Evolutionary conservation across 257 asterid species (phyloP).

Genomic region (Echium plantagineum): DNA sequence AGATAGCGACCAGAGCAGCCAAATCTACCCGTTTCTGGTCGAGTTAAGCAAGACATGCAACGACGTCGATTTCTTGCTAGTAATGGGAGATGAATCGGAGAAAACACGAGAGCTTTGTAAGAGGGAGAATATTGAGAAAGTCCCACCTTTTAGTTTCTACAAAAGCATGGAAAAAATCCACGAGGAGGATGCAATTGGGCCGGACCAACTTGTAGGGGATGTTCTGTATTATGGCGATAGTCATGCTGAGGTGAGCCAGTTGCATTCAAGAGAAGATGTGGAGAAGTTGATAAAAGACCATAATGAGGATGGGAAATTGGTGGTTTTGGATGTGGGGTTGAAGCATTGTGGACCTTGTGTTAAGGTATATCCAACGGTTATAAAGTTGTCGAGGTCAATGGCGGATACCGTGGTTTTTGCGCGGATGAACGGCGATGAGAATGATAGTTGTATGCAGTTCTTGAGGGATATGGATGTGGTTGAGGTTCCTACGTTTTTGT

Average conservation of each 20-base stretch:
- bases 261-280: constrained; percentile 66
- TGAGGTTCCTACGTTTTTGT: constrained; percentile 92
- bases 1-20: constrained; percentile 33
- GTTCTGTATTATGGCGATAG: constrained; percentile 87
- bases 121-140: constrained; percentile 56
- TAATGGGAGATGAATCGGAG: constrained; percentile 81
- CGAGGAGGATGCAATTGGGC: constrained; percentile 88
- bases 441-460: constrained; percentile 89
- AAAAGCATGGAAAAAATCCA: constrained; percentile 82
- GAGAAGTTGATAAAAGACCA: constrained; percentile 53
- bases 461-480: constrained; percentile 75
- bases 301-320: constrained; percentile 36
- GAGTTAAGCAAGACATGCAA: constrained; percentile 73
- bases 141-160: constrained; percentile 93
- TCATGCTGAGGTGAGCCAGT: constrained; percentile 77
- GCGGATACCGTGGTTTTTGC: constrained; percentile 70
- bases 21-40: constrained; percentile 87
- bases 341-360: constrained; percentile 98
- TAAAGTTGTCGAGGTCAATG: constrained; percentile 79
- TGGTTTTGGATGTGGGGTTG: constrained; percentile 84
- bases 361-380: constrained; percentile 84
- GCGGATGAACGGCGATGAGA: constrained; percentile 95
- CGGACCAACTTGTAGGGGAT: constrained; percentile 76
- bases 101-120: constrained; percentile 52
- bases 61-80: constrained; percentile 79